phyloP scores from a whole-genome alignment of 805 yeast species.

The Saccharomycopsis fodiens region DNA sequence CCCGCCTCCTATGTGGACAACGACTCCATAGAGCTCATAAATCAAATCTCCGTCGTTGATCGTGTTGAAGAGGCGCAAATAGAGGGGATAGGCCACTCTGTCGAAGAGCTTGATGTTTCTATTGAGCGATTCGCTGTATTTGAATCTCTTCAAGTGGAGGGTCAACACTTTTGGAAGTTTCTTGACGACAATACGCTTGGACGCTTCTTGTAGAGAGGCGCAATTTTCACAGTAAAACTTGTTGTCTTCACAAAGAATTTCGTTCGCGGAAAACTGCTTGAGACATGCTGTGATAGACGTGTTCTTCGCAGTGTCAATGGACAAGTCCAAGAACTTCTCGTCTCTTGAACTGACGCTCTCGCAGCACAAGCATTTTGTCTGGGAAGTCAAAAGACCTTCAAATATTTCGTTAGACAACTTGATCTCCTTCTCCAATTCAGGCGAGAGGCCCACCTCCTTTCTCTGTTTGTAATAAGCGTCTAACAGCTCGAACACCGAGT shows the following conservation, averaged over 20 bases:
- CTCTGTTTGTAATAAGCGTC: conserved; percentile 25
- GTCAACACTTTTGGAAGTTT: conserved; percentile 72
- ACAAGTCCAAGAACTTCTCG: conserved; percentile 80
- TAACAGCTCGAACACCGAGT: conserved; percentile 47
- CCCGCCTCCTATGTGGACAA: conserved; percentile 94
- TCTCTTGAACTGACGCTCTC: conserved; percentile 75
- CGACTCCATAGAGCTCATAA: conserved; percentile 79
- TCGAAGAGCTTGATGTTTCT: conserved; percentile 82
- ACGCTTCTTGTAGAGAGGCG: conserved; percentile 87
- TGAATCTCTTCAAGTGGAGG: conserved; percentile 84
- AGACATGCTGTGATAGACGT: conserved; percentile 71
- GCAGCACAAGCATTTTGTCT: conserved; percentile 84
- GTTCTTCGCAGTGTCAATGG: conserved; percentile 74
- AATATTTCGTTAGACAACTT: conserved; percentile 65
- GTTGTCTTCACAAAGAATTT: conserved; percentile 76
- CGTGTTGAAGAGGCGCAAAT: conserved; percentile 61
- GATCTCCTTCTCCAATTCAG: conserved; percentile 11
- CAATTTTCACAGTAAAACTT: conserved; percentile 92
- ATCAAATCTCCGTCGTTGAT: conserved; percentile 41
- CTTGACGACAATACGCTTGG: conserved; percentile 76
- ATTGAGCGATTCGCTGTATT: conserved; percentile 77
- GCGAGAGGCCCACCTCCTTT: conserved; percentile 4
- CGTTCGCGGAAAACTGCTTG: conserved; percentile 77
- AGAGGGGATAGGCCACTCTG: conserved; percentile 72
- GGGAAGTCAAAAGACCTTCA: conserved; percentile 79